A percentile compares a stretch with the other conserved stretches of the same genome.
These are phyloP conservation scores for Gaultheria prostrata DNA, from an alignment of 148 eudicot genomes.

Conservation along the genomic window DNA sequence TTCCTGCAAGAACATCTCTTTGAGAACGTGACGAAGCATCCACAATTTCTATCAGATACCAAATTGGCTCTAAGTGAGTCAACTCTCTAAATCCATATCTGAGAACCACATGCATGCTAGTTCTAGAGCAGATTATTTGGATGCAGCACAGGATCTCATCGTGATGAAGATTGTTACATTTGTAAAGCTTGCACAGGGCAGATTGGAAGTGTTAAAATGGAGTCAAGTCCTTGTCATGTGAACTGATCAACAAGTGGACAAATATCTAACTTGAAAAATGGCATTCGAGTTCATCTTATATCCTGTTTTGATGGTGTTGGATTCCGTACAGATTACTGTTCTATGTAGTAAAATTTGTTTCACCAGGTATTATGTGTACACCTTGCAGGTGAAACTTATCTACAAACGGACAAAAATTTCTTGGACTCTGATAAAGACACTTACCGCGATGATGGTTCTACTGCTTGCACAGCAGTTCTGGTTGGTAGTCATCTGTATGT, in stretches of 20 bases:
- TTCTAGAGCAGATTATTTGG: slow-evolving; percentile 5
- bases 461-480: slow-evolving; percentile 95
- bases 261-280: neutral
- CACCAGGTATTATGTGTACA: slow-evolving; percentile 20
- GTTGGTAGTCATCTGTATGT: slow-evolving; percentile 90
- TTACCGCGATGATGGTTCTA: slow-evolving; percentile 93
- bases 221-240: neutral
- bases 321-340: neutral
- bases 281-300: neutral
- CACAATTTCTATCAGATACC: slow-evolving; percentile 66
- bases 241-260: neutral
- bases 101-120: neutral
- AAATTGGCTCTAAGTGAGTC: slow-evolving; percentile 85
- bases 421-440: slow-evolving; percentile 89
- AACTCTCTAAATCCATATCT: neutral
- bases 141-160: neutral
- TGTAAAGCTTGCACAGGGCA: neutral
- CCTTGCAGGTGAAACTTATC: slow-evolving; percentile 77
- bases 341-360: neutral
- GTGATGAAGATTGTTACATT: neutral
- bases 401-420: slow-evolving; percentile 71
- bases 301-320: neutral
- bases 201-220: neutral
- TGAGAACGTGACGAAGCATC: slow-evolving; percentile 81
- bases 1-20: slow-evolving; percentile 85